phyloP scores from a whole-genome alignment of 768 basidiomycete genomes.

The Rhodotorula sphaerocarpa region DNA sequence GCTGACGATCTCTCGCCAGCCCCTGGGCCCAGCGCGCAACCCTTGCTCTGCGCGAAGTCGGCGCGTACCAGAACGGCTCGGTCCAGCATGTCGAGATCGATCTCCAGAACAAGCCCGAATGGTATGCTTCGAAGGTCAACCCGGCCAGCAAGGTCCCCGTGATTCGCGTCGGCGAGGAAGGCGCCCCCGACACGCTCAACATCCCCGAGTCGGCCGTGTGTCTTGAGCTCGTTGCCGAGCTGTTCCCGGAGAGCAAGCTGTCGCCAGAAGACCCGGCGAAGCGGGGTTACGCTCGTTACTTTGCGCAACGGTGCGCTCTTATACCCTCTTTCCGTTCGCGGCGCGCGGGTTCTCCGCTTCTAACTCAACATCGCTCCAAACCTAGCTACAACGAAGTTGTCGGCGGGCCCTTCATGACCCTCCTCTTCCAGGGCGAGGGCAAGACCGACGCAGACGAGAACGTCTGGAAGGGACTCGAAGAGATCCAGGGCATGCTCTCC shows the following conservation, averaged over 20 bases:
- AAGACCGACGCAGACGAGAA: neutral
- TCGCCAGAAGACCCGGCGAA: conserved; percentile 2
- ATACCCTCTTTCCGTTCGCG: no score
- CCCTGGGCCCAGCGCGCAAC: conserved; percentile 28
- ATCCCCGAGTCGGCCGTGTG: conserved; percentile 22
- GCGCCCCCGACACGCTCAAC: neutral
- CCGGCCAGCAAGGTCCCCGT: conserved; percentile 26
- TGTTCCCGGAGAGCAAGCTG: conserved; percentile 6
- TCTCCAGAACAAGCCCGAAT: conserved; percentile 5
- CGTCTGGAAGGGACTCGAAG: neutral
- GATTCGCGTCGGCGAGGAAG: conserved; percentile 18
- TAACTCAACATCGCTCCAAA: neutral
- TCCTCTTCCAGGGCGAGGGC: neutral
- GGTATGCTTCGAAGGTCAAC: conserved; percentile 19
- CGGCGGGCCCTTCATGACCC: neutral
- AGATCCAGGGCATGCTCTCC: conserved; percentile 7
- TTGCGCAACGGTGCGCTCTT: conserved; percentile 6
- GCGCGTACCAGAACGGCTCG: neutral
- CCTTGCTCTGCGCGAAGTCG: conserved; percentile 12
- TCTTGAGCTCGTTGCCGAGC: conserved; percentile 25
- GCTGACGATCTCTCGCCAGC: neutral
- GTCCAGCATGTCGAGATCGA: conserved; percentile 11
- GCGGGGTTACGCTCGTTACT: conserved; percentile 21
- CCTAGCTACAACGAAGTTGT: conserved; percentile 6
- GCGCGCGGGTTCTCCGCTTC: no score